Conservation (phyloP, 108 stramenopile genomes). For the Conticribra weissflogii region DNA sequence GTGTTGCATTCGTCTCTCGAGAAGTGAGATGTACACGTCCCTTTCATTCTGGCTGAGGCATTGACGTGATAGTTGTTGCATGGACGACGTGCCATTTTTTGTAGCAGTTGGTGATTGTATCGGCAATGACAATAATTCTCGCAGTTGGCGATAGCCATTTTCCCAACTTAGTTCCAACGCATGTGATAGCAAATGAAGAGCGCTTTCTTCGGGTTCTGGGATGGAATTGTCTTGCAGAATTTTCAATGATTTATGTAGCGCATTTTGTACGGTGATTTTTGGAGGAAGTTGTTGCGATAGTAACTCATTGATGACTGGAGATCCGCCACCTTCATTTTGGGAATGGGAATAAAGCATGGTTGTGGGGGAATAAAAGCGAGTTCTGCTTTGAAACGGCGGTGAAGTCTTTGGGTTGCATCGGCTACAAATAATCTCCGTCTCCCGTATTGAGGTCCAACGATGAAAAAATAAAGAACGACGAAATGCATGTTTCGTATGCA, state of each 20-base stretch:
- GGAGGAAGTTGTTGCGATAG: conserved; percentile 4
- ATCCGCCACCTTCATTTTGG: background rate
- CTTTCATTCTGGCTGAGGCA: conserved; percentile 50
- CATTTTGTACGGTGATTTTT: conserved; percentile 43
- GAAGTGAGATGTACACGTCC: conserved; percentile 33
- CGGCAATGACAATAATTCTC: conserved; percentile 24
- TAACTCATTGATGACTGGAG: background rate
- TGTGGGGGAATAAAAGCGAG: background rate
- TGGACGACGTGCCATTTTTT: background rate
- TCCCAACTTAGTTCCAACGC: conserved; percentile 66
- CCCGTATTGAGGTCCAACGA: no score
- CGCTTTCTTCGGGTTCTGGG: conserved; percentile 70
- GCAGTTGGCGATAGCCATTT: conserved; percentile 60
- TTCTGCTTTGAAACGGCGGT: no score
- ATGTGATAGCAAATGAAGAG: conserved; percentile 62
- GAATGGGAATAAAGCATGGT: background rate
- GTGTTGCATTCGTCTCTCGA: conserved; percentile 59
- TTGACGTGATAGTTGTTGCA: conserved; percentile 27
- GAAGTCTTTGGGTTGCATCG: no score
- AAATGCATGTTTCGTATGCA: no score
- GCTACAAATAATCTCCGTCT: no score
- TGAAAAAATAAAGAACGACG: no score
- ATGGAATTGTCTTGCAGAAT: conserved; percentile 48
- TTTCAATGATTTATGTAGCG: conserved; percentile 47
- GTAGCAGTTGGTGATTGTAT: background rate